A percentile compares a stretch with the other conserved stretches of the same genome.
phyloP scores from a whole-genome alignment of 768 basidiomycete genomes.

The Boletus fagicola region DNA sequence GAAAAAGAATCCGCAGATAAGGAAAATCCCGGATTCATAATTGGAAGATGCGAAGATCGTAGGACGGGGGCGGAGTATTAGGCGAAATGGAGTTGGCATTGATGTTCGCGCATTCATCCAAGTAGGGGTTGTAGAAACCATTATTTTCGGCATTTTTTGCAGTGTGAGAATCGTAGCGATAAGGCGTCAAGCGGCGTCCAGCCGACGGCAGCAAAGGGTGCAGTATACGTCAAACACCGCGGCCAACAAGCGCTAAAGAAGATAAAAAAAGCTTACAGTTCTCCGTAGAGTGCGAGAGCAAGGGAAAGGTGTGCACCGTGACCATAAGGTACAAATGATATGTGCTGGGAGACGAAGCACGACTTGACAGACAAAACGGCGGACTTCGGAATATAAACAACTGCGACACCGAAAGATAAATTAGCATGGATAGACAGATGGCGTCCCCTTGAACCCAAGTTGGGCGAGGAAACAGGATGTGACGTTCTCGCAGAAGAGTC shows the following conservation, averaged over 20 bases:
- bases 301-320: conserved; percentile 59
- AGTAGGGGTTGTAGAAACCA: conserved; percentile 3
- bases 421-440: conserved; percentile 3
- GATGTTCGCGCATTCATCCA: conserved; percentile 25
- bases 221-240: conserved; percentile 6
- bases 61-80: conserved; percentile 14
- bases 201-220: conserved; percentile 11
- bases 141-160: conserved; percentile 19
- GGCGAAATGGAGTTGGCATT: conserved; percentile 17
- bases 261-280: conserved; percentile 40
- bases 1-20: conserved; percentile 10
- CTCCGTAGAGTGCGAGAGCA: conserved; percentile 60
- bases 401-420: conserved; percentile 34
- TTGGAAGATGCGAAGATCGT: conserved; percentile 11
- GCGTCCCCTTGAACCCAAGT: not conserved
- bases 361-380: conserved; percentile 61
- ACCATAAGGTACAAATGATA: conserved; percentile 51
- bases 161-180: conserved; percentile 13
- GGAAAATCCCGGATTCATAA: conserved; percentile 29
- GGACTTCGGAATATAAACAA: conserved; percentile 62
- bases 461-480: conserved; percentile 1
- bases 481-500: conserved; percentile 1
- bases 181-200: conserved; percentile 12
- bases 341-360: conserved; percentile 45
- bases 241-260: not conserved